phyloP scores from a whole-genome alignment of 2,329 filamentous ascomycete genomes.

The Chrysoporthe cubensis region DNA sequence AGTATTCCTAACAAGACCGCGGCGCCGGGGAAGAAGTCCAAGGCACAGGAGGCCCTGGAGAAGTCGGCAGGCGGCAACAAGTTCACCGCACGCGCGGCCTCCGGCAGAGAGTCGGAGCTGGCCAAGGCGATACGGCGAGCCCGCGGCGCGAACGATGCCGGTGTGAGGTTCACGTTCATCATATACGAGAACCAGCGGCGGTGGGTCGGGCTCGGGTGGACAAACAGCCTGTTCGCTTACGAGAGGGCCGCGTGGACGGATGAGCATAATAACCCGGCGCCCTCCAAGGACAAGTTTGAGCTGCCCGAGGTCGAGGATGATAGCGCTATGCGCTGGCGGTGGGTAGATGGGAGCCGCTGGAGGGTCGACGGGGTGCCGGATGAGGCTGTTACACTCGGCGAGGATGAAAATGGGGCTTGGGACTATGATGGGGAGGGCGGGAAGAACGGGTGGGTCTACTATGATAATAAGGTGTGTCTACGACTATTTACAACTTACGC shows the following conservation, averaged over 20 bases:
- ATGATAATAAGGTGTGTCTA: constrained; percentile 83
- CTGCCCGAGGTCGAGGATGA: constrained; percentile 65
- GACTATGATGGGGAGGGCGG: constrained; percentile 64
- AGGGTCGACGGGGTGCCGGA: constrained; percentile 75
- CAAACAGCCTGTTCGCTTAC: constrained; percentile 85
- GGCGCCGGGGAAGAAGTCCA: constrained; percentile 30
- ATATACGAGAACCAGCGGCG: constrained; percentile 95
- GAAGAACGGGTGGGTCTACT: constrained; percentile 90
- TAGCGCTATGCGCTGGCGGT: constrained; percentile 65
- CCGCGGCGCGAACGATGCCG: constrained; percentile 63
- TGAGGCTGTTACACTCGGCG: constrained; percentile 43
- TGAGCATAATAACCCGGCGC: constrained; percentile 84
- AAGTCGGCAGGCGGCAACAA: constrained; percentile 48
- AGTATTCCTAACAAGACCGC: constrained; percentile 37
- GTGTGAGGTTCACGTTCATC: constrained; percentile 94
- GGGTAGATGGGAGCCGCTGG: constrained; percentile 88
- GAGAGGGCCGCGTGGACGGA: constrained; percentile 94
- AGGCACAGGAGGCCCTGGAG: constrained; percentile 34
- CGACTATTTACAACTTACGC: neutral
- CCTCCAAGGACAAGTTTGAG: constrained; percentile 71
- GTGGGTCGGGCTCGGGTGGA: constrained; percentile 96
- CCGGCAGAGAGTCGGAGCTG: constrained; percentile 48
- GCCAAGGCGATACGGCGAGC: constrained; percentile 48
- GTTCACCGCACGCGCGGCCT: constrained; percentile 31
- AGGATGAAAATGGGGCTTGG: constrained; percentile 43